Conservation (phyloP, 2,329 filamentous ascomycete species). For the Ophidiomyces ophidiicola region DNA sequence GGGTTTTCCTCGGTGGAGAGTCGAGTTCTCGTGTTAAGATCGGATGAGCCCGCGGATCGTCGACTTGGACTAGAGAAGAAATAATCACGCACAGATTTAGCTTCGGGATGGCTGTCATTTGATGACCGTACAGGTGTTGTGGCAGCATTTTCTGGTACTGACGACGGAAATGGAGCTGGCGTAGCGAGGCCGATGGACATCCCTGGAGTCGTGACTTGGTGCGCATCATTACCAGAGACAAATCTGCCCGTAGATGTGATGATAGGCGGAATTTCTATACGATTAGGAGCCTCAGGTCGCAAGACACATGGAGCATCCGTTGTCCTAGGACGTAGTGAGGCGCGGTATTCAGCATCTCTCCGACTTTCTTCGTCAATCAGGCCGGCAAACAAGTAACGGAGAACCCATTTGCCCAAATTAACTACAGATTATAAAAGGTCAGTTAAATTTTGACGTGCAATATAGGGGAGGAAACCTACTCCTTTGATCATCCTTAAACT, state of each 20-base stretch:
- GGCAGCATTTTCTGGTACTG: constrained; percentile 20
- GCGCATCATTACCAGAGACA: constrained; percentile 49
- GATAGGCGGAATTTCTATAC: constrained; percentile 44
- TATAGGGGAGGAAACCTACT: constrained; percentile 46
- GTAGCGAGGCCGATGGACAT: constrained; percentile 68
- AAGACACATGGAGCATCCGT: constrained; percentile 48
- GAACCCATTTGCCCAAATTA: constrained; percentile 91
- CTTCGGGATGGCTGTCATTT: constrained; percentile 20
- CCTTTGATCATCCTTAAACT: constrained; percentile 85
- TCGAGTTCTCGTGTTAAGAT: constrained; percentile 25
- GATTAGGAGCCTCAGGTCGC: constrained; percentile 47
- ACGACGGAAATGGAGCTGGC: constrained; percentile 33
- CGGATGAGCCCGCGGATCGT: constrained; percentile 20
- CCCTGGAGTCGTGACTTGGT: constrained; percentile 57
- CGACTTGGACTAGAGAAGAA: constrained; percentile 11
- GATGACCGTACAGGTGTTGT: constrained; percentile 25
- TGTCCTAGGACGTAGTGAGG: constrained; percentile 51
- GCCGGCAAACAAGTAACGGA: constrained; percentile 81
- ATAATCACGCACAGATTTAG: constrained; percentile 13
- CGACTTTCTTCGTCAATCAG: constrained; percentile 83
- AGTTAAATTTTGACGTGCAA: background rate
- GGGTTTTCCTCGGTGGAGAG: constrained; percentile 16
- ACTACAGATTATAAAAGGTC: constrained; percentile 44
- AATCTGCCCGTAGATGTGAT: constrained; percentile 22
- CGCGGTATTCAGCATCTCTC: constrained; percentile 63